Evolutionary conservation across 148 eudicot species (phyloP), one percentile per base, ranked within the genome.

Genomic region (Cornus controversa): DNA sequence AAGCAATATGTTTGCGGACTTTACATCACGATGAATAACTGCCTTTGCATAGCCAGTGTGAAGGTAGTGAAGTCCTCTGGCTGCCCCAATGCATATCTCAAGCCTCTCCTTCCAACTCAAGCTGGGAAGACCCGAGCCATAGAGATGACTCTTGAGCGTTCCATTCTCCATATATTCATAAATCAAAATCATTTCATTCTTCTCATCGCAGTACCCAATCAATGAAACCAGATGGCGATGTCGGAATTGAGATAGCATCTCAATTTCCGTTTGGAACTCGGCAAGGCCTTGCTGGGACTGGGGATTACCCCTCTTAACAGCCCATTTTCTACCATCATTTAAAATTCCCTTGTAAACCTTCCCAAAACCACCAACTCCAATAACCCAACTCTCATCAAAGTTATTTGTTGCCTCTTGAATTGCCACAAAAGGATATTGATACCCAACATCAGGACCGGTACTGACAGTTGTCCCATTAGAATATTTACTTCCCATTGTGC

Each of bases 351-450:
- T 81, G 84, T 89, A 90, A 36, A 90, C 93, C 76, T 86, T 87
- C 26, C 93, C 90, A 66, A 90, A 90, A 16, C 93, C 91, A 79
- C 93, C 93, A 57, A 84, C 76, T 65, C 93, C 93, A 70, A 90
- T 83, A 11, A 86, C 86, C 83, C 77, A 75, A 77, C 75, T 84
- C 58, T 90, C 91, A 50, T 87, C 88, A 68, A 90, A 90, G 69
- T 84, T 87, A 72, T 82, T 87, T 9, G 93, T 90, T 34, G 87
- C 89, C 25, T 90, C 93, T 27, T 84, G 81, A 67, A 90, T 75
- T 7, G 81, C 88, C 16, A 78, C 79, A 67, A 90, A 90, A 86
- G 86, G 85, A 69, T 82, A 86, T 27, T 86, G 86, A 42, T 85
- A 83, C 8, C 86, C 80, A 76, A 86, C 66, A 75, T 87, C 86